Percentiles rank a stretch among this genome's conserved stretches.
These are phyloP conservation scores for Rhizopus microsporus DNA, from an alignment of 371 early-diverging fungal genomes.

Conservation along the genomic window DNA sequence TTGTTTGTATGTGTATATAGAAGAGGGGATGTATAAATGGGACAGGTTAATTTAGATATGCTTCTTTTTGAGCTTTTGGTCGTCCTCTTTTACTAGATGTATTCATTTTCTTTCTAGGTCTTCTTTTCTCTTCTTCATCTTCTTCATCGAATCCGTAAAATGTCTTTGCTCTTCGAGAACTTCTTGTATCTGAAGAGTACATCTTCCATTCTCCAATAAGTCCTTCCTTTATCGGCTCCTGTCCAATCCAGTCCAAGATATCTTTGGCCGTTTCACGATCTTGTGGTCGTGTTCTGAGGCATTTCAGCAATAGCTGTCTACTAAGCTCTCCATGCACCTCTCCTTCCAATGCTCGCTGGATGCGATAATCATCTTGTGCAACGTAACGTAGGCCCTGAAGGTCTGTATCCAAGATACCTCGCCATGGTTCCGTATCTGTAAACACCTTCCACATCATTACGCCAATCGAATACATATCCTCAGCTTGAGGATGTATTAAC, in stretches of 20 bases:
- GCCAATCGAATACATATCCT: conserved; percentile 67
- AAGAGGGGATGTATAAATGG: not conserved
- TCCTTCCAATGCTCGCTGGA: conserved; percentile 54
- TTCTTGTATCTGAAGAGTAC: conserved; percentile 47
- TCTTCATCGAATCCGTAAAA: conserved; percentile 32
- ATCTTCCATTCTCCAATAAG: conserved; percentile 53
- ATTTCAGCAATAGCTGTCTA: conserved; percentile 50
- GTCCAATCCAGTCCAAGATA: conserved; percentile 49
- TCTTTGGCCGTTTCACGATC: conserved; percentile 52
- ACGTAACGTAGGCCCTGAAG: conserved; percentile 62
- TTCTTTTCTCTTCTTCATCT: conserved; percentile 26
- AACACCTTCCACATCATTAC: conserved; percentile 70
- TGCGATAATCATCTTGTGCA: conserved; percentile 59
- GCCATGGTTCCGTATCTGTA: conserved; percentile 69
- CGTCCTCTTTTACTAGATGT: conserved; percentile 17
- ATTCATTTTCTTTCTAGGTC: conserved; percentile 19
- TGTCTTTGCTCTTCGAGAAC: conserved; percentile 38
- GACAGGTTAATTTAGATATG: not conserved
- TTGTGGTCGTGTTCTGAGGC: conserved; percentile 52
- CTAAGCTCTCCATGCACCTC: conserved; percentile 55
- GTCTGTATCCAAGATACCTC: conserved; percentile 66
- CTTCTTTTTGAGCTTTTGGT: conserved; percentile 19
- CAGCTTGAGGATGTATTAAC: conserved; percentile 63
- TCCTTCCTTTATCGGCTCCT: conserved; percentile 27
- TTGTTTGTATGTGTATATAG: not conserved